Base-by-base conservation (phyloP, 1,284 basidiomycete species). In the Golubevia sp. region DNA sequence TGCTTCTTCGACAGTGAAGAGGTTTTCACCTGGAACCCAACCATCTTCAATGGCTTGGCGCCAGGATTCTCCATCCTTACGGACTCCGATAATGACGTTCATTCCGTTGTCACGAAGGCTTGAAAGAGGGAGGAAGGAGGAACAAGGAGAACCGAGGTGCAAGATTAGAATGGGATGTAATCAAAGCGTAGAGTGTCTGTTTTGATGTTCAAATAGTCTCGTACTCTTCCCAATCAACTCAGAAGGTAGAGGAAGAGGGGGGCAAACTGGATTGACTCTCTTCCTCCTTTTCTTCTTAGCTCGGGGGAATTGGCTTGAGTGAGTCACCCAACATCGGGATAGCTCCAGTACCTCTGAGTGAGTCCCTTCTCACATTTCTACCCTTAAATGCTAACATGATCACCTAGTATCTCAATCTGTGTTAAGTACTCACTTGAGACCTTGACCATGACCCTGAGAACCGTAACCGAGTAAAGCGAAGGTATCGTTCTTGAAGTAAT, bases 381-480 rank as follows among this genome's bases (percentile, higher is more conserved):
- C n/a, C n/a, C n/a, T n/a, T n/a, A n/a, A n/a, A n/a, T n/a, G n/a
- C n/a, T n/a, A n/a, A n/a, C n/a, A n/a, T n/a, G n/a, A n/a, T n/a
- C n/a, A n/a, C n/a, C n/a, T n/a, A n/a, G n/a, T n/a, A n/a, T n/a
- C n/a, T n/a, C n/a, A n/a, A n/a, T n/a, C n/a, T n/a, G n/a, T n/a
- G n/a, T n/a, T n/a, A n/a, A n/a, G n/a, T 2, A 72, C 70, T 70
- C 61, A 74, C 70, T 44, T 44, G 11, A 44, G 38, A 44, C 38
- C 38, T 44, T 44, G 38, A 44, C 38, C 38, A 18, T 44, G 38
- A 44, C 38, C 38, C 18, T 44, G 38, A 44, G 38, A 44, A 15
- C 38, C 38, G 18, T 44, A 44, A 44, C 38, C 38, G 11, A 44
- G 38, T 18, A 44, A 44, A 44, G 38, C 38, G 38, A 44, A 44